Evolutionary conservation across 805 yeast species (phyloP), one percentile per base, ranked within the genome.

Genomic region (Teunomyces stri): DNA sequence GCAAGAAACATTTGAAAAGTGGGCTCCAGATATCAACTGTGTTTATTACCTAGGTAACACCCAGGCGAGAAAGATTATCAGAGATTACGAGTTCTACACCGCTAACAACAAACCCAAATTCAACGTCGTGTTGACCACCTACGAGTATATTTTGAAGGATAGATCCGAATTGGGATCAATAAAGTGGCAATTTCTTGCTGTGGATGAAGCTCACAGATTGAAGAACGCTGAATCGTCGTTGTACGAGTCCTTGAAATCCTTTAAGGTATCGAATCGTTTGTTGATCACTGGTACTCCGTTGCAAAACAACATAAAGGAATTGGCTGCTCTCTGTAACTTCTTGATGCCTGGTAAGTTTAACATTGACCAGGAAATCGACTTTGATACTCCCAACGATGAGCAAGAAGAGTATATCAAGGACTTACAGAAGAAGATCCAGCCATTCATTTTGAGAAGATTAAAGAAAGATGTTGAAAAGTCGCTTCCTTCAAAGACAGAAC

Each of bases 391-490:
- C 22, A 87, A 87, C 62, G 86, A 78, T 13, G 85, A 84, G 54
- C 97, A 94, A 59, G 99, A 94, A 66, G 78, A 76, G 25, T 92
- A 89, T 63, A 94, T 94, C 57, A 84, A 90, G 60, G 87, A 85
- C 53, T 74, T 94, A 42, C 99, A 94, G 61, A 74, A 75, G 48
- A 81, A 89, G 50, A 80, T 94, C 56, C 91, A 91, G 62, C 98
- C 99, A 0, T 94, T 85, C 60, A 94, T 94, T 48, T 73, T 94
- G 53, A 83, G 99, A 65, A 80, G 99, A 59, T 78, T 95, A 65
- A 94, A 94, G 65, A 94, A 94, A 62, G 99, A 94, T 69, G 99
- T 94, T 10, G 99, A 95, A 65, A 95, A 92, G 62, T 89, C 97
- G 0, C 75, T 94, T 52, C 99, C 99, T 2, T 88, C 96, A 1